Conservation (phyloP, 495 filamentous ascomycete genomes). For the Daldinia caldariorum region DNA sequence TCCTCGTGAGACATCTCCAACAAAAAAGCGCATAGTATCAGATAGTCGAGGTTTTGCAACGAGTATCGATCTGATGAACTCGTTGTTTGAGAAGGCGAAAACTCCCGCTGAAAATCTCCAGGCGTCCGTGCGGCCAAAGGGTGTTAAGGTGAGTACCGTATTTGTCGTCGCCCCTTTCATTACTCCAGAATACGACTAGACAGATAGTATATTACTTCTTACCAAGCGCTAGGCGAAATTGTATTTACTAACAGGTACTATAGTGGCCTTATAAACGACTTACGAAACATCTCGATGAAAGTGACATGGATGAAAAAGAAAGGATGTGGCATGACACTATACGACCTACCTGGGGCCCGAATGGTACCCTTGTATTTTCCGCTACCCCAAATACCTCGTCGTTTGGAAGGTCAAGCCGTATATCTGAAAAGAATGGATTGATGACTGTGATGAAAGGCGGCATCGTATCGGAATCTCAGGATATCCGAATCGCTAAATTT, state of each 20-base stretch:
- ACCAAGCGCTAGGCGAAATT: constrained; percentile 37
- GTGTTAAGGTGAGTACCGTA: constrained; percentile 62
- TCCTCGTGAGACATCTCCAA: constrained; percentile 46
- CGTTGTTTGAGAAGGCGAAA: constrained; percentile 75
- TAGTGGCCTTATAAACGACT: constrained; percentile 90
- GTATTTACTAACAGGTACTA: constrained; percentile 50
- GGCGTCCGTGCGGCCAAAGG: constrained; percentile 53
- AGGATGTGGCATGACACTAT: constrained; percentile 69
- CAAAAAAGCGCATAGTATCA: constrained; percentile 49
- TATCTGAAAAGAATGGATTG: constrained; percentile 43
- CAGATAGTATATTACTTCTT: neutral
- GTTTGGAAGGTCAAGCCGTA: constrained; percentile 46
- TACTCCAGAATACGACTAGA: neutral
- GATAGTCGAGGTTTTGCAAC: constrained; percentile 72
- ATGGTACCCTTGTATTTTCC: constrained; percentile 75
- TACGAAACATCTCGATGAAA: constrained; percentile 70
- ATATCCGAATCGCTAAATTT: constrained; percentile 65
- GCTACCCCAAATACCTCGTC: constrained; percentile 47
- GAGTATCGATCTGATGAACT: constrained; percentile 92
- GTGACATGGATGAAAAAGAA: constrained; percentile 66
- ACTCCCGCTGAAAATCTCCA: constrained; percentile 53
- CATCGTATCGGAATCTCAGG: constrained; percentile 52
- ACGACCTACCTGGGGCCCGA: constrained; percentile 82
- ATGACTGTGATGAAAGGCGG: constrained; percentile 47
- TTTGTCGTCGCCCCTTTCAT: constrained; percentile 19